phyloP scores from a whole-genome alignment of 1,139 yeast genomes.

The Taiozyma onychis region DNA sequence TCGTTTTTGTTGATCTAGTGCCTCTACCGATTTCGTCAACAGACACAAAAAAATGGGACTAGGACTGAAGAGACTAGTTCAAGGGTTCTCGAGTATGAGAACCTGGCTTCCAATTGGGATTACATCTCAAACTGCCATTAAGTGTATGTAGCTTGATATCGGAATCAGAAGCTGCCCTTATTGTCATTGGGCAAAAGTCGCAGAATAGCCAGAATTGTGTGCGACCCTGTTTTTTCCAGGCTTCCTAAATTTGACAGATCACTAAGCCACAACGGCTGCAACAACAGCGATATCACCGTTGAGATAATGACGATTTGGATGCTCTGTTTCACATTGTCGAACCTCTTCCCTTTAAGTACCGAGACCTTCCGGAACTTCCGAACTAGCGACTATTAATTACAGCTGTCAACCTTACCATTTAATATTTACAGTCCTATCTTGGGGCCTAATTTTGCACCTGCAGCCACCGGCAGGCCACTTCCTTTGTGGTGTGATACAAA shows the following conservation, averaged over 20 bases:
- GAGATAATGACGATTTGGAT: too few species aligned
- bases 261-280: neutral
- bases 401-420: neutral
- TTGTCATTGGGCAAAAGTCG: too few species aligned
- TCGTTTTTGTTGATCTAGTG: neutral
- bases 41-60: too few species aligned
- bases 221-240: neutral
- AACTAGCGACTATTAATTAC: neutral
- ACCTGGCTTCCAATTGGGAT: too few species aligned
- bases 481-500: neutral
- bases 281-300: neutral
- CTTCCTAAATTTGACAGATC: too few species aligned
- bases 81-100: too few species aligned
- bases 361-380: neutral
- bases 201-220: too few species aligned
- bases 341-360: neutral
- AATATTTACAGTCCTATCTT: too few species aligned
- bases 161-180: too few species aligned
- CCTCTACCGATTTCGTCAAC: neutral
- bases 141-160: too few species aligned
- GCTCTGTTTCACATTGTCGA: neutral
- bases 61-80: too few species aligned
- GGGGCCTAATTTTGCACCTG: neutral
- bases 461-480: neutral
- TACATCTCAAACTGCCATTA: too few species aligned